Base-by-base conservation (phyloP, 1,284 basidiomycete genomes). In the Microbotryum saponariae region DNA sequence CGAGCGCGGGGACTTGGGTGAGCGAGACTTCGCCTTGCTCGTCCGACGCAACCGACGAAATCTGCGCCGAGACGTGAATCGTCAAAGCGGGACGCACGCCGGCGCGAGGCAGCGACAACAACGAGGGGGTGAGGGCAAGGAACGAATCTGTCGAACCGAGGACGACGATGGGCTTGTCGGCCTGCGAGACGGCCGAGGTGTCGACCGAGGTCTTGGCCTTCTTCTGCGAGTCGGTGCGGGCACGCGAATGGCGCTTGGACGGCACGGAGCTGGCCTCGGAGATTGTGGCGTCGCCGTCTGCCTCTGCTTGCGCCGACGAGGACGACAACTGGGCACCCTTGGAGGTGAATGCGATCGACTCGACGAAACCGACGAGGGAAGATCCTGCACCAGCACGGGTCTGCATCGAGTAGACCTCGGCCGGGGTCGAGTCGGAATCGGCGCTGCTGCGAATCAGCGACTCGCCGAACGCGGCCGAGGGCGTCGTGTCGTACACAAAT, bases 381-480 rank as follows among this genome's bases (percentile, higher is more conserved):
- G 91, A 77, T 20, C 91, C 91, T 23, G 91, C 90, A 54, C 91
- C 91, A 20, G 86, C 81, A 61, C 91, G 81, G n/a, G 88, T 91
- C 78, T 94, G 90, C 59, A 92, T 78, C 21, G 31, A 51, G 31
- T 29, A 53, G 31, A 59, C 37, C 46, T 59, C 58, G 21, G 51
- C 58, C 12, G 37, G 16, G 14, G 37, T 16, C 37, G 16, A 42
- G 14, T 16, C 27, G 7, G 18, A 25, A 20, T 59, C 58, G 51
- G 49, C 51, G 27, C 27, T 14, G 37, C 14, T 42, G 37, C 37
- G 37, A 42, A 42, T 42, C 21, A 86, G 85, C 56, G 84, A 76
- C 0, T 80, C 78, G 18, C 89, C 88, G 71, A 91, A 88, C 49
- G 88, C 86, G 21, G 80, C 82, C 69, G 89, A 85, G 66, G 87